Conservation (phyloP, 1,284 basidiomycete genomes). For the Rhodotorula mucilaginosa region DNA sequence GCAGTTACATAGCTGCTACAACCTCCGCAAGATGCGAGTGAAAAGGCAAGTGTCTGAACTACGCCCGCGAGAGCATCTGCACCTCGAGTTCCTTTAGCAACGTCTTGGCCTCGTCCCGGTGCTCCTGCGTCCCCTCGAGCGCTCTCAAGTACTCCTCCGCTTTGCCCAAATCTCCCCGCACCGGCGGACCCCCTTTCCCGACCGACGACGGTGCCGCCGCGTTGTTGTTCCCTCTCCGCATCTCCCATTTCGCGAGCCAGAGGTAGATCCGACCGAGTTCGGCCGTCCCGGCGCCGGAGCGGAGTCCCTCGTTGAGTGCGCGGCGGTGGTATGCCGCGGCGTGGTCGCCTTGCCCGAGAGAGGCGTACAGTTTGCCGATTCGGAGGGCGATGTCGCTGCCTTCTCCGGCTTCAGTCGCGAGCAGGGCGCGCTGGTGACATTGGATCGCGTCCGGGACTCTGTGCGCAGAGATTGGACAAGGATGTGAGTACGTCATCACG, state of each 20-base stretch:
- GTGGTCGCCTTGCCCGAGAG: conserved; percentile 63
- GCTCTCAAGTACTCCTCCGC: conserved; percentile 36
- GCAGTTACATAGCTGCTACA: neutral
- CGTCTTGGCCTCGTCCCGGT: conserved; percentile 33
- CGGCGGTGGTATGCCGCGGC: conserved; percentile 50
- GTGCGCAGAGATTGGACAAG: conserved; percentile 46
- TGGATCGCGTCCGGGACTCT: conserved; percentile 82
- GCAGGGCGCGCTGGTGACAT: conserved; percentile 80
- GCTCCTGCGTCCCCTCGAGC: conserved; percentile 27
- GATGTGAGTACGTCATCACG: neutral
- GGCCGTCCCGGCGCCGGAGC: conserved; percentile 11
- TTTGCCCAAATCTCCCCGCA: conserved; percentile 31
- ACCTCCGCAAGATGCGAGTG: neutral
- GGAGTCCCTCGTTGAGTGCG: conserved; percentile 33
- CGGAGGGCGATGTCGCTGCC: conserved; percentile 64
- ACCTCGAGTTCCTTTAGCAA: conserved; percentile 32
- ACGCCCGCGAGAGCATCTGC: conserved; percentile 30
- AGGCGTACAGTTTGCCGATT: conserved; percentile 70
- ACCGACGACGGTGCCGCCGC: conserved; percentile 1
- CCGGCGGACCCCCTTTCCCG: neutral
- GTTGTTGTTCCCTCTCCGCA: conserved; percentile 25
- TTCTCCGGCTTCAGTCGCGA: conserved; percentile 77
- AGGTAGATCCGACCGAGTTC: conserved; percentile 35
- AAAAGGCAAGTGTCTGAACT: no score
- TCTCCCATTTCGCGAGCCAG: conserved; percentile 41